Evolutionary conservation across 306 rosid species (phyloP), one percentile per base, ranked within the genome.

Genomic region (Cicer bijugum): DNA sequence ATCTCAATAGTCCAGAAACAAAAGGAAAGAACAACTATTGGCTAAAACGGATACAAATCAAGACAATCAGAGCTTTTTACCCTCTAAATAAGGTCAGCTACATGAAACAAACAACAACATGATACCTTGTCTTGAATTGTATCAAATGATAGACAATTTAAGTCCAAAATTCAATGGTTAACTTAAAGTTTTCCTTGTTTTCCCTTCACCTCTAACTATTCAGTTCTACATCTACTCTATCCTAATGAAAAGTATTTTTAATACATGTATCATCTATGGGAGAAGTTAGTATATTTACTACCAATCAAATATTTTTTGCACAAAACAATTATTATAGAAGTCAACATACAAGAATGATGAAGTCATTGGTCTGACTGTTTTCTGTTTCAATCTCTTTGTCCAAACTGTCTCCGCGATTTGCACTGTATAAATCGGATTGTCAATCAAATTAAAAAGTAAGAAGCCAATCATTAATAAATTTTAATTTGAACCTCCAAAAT

Each of bases 381-480:
- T 88, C 90, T 51, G 23, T 28, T 74, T 88, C 84, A 64, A 86
- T 82, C 78, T 88, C 88, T 75, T 56, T 61, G 84, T 90, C 89
- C 79, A 86, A 77, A 74, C 80, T 88, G 86, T 86, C 89, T 78
- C 89, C 87, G 58, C 20, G 88, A 69, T 87, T 89, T 39, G 88
- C 80, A 84, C 96, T 84, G 92, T 86, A 84, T 77, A 74, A 50
- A 64, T 83, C 67, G 47, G 19, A 53, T 53, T 78, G 67, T 42
- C 50, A 61, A 45, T 46, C 74, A 40, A 80, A 81, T 74, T 9
- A 71, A 74, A 33, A 16, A 16, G 53, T 51, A 56, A 44, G 78
- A 70, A 67, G 50, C 52, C 43, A 76, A 47, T 8, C 57, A 66
- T 67, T 65, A 77, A 65, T 61, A 67, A 38, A 78, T 44, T 46